Evolutionary conservation across 148 eudicot species (phyloP).

Genomic region (Selenicereus undatus): DNA sequence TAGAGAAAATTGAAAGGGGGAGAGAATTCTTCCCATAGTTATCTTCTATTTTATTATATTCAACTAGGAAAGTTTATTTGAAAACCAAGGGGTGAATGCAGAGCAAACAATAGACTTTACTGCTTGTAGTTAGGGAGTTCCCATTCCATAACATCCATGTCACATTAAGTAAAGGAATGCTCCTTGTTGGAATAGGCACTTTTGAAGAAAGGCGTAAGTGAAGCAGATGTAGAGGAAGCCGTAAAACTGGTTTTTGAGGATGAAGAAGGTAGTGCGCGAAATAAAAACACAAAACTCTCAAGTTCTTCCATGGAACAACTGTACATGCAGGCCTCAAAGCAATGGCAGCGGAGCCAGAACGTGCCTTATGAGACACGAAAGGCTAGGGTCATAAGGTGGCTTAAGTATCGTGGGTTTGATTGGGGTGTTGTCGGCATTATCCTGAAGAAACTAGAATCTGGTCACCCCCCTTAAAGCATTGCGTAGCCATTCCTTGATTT

Average conservation of each 20-base stretch:
- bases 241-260: slow-evolving; percentile 69
- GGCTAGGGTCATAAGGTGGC: slow-evolving; percentile 77
- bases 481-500: not conserved
- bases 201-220: slow-evolving; percentile 59
- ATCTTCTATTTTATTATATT: not conserved
- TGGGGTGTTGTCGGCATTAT: slow-evolving; percentile 60
- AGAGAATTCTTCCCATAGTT: not conserved
- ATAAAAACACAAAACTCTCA: slow-evolving; percentile 45
- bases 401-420: slow-evolving; percentile 87
- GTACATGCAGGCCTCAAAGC: slow-evolving; percentile 62
- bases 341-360: slow-evolving; percentile 59
- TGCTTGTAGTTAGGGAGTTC: not conserved
- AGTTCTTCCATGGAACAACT: slow-evolving; percentile 52
- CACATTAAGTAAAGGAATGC: slow-evolving; percentile 15
- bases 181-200: slow-evolving; percentile 51
- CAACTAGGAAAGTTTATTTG: not conserved
- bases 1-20: not conserved
- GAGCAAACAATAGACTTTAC: not conserved
- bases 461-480: slow-evolving; percentile 39
- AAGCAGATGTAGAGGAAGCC: slow-evolving; percentile 56
- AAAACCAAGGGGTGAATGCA: not conserved
- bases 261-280: slow-evolving; percentile 39
- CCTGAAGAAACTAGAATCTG: slow-evolving; percentile 65
- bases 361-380: slow-evolving; percentile 58
- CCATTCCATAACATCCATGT: not conserved